These are phyloP conservation scores for Sporisorium reilianum DNA, from an alignment of 1,284 basidiomycete genomes.

Conservation along the genomic window DNA sequence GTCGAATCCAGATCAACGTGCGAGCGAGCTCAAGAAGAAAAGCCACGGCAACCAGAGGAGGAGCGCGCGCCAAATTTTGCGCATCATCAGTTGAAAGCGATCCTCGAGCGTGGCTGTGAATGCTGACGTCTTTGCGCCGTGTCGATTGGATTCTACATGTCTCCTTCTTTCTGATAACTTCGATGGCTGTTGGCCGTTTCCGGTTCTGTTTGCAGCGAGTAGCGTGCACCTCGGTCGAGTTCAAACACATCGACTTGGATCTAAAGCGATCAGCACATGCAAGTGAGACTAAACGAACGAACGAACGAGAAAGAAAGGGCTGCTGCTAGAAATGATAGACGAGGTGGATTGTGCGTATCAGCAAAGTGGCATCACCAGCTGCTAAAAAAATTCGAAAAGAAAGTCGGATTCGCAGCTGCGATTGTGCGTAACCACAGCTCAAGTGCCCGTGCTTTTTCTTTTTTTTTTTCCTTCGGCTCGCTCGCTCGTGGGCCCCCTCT, in stretches of 20 bases:
- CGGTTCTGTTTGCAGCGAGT: no score
- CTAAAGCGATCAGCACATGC: no score
- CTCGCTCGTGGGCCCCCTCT: not conserved
- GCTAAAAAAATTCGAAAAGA: not conserved
- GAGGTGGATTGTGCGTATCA: slow-evolving; percentile 8
- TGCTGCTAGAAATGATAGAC: no score
- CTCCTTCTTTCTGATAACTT: no score
- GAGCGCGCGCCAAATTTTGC: slow-evolving; percentile 4
- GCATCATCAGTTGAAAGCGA: not conserved
- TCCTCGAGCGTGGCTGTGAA: not conserved
- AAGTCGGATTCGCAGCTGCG: not conserved
- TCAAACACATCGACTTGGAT: no score
- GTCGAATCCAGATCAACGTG: not conserved
- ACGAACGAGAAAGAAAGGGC: no score
- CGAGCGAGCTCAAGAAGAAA: slow-evolving; percentile 5
- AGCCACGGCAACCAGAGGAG: not conserved
- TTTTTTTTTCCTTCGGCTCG: no score
- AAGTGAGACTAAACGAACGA: no score
- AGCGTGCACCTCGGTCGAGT: no score
- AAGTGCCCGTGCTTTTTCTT: slow-evolving; percentile 13
- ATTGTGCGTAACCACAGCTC: slow-evolving; percentile 2
- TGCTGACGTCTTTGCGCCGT: not conserved
- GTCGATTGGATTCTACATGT: no score
- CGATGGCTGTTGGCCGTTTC: no score
- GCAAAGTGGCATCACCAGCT: not conserved